These are phyloP conservation scores for Nemophila menziesii DNA, from an alignment of 257 asterid genomes.

Conservation along the genomic window DNA sequence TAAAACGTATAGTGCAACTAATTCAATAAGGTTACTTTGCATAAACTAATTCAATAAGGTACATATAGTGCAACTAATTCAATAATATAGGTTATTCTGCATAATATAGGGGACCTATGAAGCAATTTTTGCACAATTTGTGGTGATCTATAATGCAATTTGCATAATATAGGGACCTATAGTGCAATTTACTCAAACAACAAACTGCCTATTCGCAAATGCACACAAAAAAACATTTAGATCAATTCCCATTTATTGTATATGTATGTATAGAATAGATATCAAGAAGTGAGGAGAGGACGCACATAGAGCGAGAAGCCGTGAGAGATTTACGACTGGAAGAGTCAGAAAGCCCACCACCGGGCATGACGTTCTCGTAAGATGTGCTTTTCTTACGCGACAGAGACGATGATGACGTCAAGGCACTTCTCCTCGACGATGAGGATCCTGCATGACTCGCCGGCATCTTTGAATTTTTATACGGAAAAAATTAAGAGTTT, in stretches of 20 bases:
- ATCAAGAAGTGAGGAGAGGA: not conserved
- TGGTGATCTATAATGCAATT: too few relatives aligned
- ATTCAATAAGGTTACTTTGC: too few relatives aligned
- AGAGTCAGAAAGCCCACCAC: constrained; percentile 21
- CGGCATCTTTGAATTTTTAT: constrained; percentile 22
- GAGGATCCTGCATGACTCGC: constrained; percentile 67
- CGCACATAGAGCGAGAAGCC: constrained; percentile 62
- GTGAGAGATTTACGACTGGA: constrained; percentile 43
- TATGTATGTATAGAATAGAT: too few relatives aligned
- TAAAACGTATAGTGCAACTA: too few relatives aligned
- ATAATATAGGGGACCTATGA: too few relatives aligned
- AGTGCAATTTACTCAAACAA: too few relatives aligned
- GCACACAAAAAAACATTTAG: not conserved
- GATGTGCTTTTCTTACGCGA: constrained; percentile 24
- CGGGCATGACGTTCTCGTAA: constrained; percentile 15
- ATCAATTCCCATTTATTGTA: not conserved
- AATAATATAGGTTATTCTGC: too few relatives aligned
- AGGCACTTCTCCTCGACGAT: constrained; percentile 54
- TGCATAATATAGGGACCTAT: too few relatives aligned
- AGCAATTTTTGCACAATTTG: too few relatives aligned
- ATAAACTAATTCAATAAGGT: too few relatives aligned
- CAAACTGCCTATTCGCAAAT: too few relatives aligned
- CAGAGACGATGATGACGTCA: constrained; percentile 38
- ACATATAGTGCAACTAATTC: too few relatives aligned
- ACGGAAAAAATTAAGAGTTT: not conserved